Percentiles rank a stretch among this genome's conserved stretches.
Conservation (phyloP, 345 rosid species). For the Acer negundo region DNA sequence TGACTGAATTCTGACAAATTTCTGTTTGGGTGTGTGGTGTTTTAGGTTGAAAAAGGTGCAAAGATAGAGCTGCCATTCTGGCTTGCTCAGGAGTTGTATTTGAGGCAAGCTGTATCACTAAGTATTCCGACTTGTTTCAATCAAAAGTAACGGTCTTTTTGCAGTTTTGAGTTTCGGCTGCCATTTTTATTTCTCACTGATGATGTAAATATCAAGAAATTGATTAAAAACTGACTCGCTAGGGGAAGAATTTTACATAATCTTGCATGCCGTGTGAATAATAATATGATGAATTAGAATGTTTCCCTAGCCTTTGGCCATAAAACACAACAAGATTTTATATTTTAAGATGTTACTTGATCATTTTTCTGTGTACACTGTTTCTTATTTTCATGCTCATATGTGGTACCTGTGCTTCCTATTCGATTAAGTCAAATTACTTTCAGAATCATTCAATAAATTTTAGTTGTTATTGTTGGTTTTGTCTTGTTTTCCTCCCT, state of each 20-base stretch:
- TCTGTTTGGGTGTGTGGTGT: neutral
- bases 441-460: neutral
- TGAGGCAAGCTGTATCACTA: conserved; percentile 66
- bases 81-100: conserved; percentile 74
- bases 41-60: conserved; percentile 75
- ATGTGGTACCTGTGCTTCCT: neutral
- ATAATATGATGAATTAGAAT: neutral
- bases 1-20: neutral
- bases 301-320: neutral
- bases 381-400: neutral
- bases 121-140: conserved; percentile 73
- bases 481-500: neutral
- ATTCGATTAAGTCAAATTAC: neutral
- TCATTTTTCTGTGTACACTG: no score
- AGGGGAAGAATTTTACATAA: neutral
- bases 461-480: neutral
- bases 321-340: neutral
- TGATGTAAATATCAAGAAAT: neutral
- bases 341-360: neutral
- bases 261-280: neutral
- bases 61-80: conserved; percentile 79
- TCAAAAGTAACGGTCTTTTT: conserved; percentile 48
- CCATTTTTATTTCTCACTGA: neutral
- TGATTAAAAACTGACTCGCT: neutral
- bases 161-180: neutral